A percentile compares a stretch with the other conserved stretches of the same genome.
phyloP scores from a whole-genome alignment of 1,139 yeast species.

The Hansenula sp. region DNA sequence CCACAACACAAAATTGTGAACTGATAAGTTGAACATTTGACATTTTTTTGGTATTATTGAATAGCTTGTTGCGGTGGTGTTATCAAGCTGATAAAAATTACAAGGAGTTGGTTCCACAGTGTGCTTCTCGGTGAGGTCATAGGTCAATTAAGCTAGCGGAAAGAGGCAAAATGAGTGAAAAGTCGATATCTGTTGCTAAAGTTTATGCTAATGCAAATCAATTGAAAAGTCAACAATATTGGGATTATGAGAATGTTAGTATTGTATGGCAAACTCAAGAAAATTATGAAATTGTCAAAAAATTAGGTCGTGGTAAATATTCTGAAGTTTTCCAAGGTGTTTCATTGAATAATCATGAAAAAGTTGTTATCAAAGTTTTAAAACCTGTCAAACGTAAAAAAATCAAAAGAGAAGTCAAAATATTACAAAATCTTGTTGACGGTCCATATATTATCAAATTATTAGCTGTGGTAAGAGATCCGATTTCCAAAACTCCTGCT shows the following conservation, averaged over 20 bases:
- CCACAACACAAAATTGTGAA: not conserved
- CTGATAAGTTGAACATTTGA: no score
- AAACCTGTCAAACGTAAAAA: conserved; percentile 81
- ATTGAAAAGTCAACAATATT: conserved; percentile 62
- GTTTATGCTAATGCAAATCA: conserved; percentile 69
- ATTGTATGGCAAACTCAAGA: conserved; percentile 70
- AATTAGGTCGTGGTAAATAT: conserved; percentile 78
- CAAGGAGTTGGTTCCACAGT: no score
- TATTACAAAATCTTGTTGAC: conserved; percentile 67
- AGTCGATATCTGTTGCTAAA: conserved; percentile 34
- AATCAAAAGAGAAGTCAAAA: conserved; percentile 73
- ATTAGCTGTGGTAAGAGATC: conserved; percentile 74
- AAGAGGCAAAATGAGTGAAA: not conserved
- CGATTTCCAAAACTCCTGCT: conserved; percentile 70
- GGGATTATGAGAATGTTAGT: conserved; percentile 74
- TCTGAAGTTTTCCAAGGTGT: conserved; percentile 74
- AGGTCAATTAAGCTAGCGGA: not conserved
- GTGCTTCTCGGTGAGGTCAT: no score
- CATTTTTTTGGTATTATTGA: no score
- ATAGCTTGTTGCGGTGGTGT: no score
- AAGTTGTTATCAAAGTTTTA: conserved; percentile 61
- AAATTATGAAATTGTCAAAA: conserved; percentile 65
- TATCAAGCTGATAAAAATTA: no score
- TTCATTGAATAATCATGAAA: conserved; percentile 39
- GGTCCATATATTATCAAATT: conserved; percentile 72